These are phyloP conservation scores for Cystobasidium pallidum DNA, from an alignment of 1,284 basidiomycete genomes.

Conservation along the genomic window DNA sequence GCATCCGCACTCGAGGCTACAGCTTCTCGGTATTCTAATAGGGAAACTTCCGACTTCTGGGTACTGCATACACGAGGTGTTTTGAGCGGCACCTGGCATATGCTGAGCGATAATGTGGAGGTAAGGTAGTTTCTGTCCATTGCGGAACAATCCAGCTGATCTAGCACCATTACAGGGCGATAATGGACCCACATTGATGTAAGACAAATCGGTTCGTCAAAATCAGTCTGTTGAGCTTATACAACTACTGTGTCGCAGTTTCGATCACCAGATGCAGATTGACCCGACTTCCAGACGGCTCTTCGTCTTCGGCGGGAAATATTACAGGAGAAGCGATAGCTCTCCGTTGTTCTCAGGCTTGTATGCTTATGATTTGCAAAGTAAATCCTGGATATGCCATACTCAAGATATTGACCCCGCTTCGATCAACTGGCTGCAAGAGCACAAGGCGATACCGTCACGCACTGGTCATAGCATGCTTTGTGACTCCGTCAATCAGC, in stretches of 20 bases:
- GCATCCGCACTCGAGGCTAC: neutral
- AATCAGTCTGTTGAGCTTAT: neutral
- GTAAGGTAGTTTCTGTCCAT: neutral
- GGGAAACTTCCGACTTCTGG: slow-evolving; percentile 53
- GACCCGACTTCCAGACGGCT: slow-evolving; percentile 53
- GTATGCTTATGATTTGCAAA: slow-evolving; percentile 55
- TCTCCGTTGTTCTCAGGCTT: slow-evolving; percentile 52
- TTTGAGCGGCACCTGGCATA: slow-evolving; percentile 54
- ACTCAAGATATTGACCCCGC: slow-evolving; percentile 3
- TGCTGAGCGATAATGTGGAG: slow-evolving; percentile 51
- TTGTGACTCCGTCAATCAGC: slow-evolving; percentile 50
- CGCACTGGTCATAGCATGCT: slow-evolving; percentile 56
- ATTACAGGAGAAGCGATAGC: slow-evolving; percentile 47
- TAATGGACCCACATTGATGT: slow-evolving; percentile 56
- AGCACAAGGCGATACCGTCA: slow-evolving; percentile 48
- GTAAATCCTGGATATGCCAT: slow-evolving; percentile 51
- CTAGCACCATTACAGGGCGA: slow-evolving; percentile 40
- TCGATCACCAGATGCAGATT: slow-evolving; percentile 55
- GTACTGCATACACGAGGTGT: slow-evolving; percentile 54
- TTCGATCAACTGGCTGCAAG: slow-evolving; percentile 50
- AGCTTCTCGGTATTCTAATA: neutral
- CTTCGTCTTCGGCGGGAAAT: slow-evolving; percentile 57
- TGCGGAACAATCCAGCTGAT: neutral
- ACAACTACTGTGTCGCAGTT: slow-evolving; percentile 38
- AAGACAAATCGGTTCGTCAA: slow-evolving; percentile 17